Evolutionary conservation across 2,329 filamentous ascomycete genomes (phyloP), one percentile per base, ranked within the genome.

Genomic region (Orbilia ellipsospora): DNA sequence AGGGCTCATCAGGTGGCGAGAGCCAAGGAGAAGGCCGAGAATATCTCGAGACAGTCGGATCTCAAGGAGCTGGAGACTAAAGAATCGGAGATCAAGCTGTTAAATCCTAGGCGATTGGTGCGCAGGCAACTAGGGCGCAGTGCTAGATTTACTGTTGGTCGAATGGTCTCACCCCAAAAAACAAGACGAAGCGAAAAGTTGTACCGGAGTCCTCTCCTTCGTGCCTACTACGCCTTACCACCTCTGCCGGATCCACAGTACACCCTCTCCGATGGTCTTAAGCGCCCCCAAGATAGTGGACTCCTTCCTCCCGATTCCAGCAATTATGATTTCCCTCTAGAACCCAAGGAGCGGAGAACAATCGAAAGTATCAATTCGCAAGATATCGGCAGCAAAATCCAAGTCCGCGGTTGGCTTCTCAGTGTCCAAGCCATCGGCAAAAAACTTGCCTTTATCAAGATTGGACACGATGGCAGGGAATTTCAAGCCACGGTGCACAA

Each of bases 391-490:
- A 44, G 78, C 31, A 57, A 42, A 2, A 64, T 80, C 5, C 65
- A 70, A 10, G 26, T 80, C 18, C 78, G 80, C 15, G 79, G 79
- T 54, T 80, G 72, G 62, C 60, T 80, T 28, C 52, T 60, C 36
- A 56, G 63, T 3, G 45, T 65, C 26, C 62, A 68, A 13, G 54
- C 64, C 13, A 50, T 78, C 3, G 68, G 57, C 18, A 73, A 77
- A 44, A 60, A 63, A 31, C 51, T 79, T 48, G 56, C 67, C 20
- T 79, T 79, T 52, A 36, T 36, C 13, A 63, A 44, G 7, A 40
- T 72, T 20, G 50, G 65, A 28, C 68, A 67, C 13, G 73, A 70
- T 31, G 61, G 42, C 6, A 59, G 57, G 2, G 40, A 42, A 3
- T 48, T 77, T 15, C 76, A 77, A 61, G 42, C 48, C 4, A 23